Base-by-base conservation (phyloP, 257 asterid genomes). In the Ehretia macrophylla region DNA sequence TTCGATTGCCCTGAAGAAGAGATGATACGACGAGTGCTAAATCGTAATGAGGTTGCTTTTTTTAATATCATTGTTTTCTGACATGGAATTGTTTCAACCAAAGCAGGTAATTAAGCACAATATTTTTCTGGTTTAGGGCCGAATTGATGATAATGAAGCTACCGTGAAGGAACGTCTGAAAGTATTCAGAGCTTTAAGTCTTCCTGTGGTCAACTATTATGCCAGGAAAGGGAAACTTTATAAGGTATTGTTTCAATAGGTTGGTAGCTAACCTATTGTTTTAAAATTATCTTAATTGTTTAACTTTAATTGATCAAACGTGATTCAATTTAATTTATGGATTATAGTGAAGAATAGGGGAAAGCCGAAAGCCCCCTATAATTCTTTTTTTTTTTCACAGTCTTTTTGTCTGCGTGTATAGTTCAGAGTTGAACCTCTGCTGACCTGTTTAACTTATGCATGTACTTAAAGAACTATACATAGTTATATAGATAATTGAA, bases 1-100 rank as follows among this genome's bases (percentile, higher is more conserved):
- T 81, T 93, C 69, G 94, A 93, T 63, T 93, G 99, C 67, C 95
- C 97, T 40, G 88, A 75, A 75, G 94, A 85, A 65, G 95, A 81
- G 78, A 93, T 93, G 97, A 83, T 89, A 67, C 79, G 78, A 75
- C 94, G 99, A 61, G 96, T 89, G 52, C 71, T 93, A 59, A 80
- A 71, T 67, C 95, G 99, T 72, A 80, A 87, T 62, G 81, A 93
- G 96, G 97, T 88, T 59, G 46, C 55, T 66, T 52, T 22, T n/a
- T 17, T 16, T 19, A n/a, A 13, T 8, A 18, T 14, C n/a, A 32
- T 17, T 47, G 10, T 40, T 56, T 23, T 56, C 6, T 42, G 65
- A 60, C 52, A 18, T n/a, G 37, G 64, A n/a, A 60, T 48, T 35
- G 55, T 17, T 51, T 72, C 40, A 37, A 18, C 58, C 52, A 69